Evolutionary conservation across 2,329 filamentous ascomycete genomes (phyloP), one percentile per base, ranked within the genome.

Genomic region (Elsinoe perseae): DNA sequence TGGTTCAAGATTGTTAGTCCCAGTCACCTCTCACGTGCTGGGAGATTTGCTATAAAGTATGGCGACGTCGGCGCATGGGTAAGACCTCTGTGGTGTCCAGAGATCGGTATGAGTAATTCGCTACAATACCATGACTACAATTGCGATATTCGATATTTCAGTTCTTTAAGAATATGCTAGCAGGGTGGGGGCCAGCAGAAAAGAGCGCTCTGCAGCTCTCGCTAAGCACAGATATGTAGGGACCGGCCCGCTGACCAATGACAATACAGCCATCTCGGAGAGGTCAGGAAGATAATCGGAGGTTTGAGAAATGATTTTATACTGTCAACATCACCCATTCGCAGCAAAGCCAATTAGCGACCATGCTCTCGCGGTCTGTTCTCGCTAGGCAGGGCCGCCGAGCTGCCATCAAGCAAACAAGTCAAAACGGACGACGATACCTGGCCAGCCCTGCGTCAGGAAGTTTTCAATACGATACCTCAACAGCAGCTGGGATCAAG

Each of bases 401-500:
- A 72, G 79, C 79, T 71, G 74, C 81, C 71, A 77, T 79, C 67
- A 75, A 75, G 69, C 75, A 80, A 72, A 75, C 80, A 77, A 79
- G 80, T 72, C 80, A 80, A 68, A 72, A 66, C n/a, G 75, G 77
- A 70, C 77, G 77, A 72, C 80, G 84, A 70, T 78, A 79, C 63
- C 79, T 87, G 66, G 83, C 84, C 66, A 80, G 82, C 64, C 78
- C 87, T 65, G 80, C 82, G 76, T 87, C 78, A 74, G 82, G 82
- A 62, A 85, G 87, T 65, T 88, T 91, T 76, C 84, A 87, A 72
- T 98, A 95, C 78, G 86, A 96, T 76, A 83, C 87, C 61, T 81
- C 87, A 70, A 87, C 95, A 74, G 82, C 87, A 73, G 82, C 84
- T 72, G 92, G 92, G 69, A 79, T 97, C 75, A 96, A 95, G 81